Evolutionary conservation across 2,329 filamentous ascomycete genomes (phyloP).

Genomic region (Tolypocladium ophioglossoides): DNA sequence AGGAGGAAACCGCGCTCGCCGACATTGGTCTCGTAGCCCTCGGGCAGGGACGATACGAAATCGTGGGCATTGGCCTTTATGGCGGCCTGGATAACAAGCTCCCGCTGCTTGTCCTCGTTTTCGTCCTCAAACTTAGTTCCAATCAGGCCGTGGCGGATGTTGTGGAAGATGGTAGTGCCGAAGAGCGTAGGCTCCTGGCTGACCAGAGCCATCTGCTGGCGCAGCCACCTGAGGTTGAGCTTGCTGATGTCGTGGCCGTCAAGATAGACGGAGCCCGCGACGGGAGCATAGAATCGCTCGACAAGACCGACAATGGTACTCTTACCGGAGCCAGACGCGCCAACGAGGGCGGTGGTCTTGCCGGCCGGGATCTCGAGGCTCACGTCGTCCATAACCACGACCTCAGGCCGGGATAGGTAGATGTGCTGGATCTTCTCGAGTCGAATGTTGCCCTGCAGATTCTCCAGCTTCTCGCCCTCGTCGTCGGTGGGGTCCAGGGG

Average conservation of each 20-base stretch:
- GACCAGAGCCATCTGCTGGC: constrained; percentile 85
- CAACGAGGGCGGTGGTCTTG: constrained; percentile 87
- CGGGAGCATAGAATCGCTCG: constrained; percentile 88
- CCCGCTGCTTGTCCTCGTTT: constrained; percentile 54
- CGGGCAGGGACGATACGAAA: constrained; percentile 71
- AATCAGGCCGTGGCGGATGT: constrained; percentile 84
- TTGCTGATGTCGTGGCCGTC: constrained; percentile 74
- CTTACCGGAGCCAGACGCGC: constrained; percentile 89
- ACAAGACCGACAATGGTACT: constrained; percentile 88
- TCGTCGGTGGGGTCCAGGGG: constrained; percentile 68
- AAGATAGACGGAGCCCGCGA: constrained; percentile 65
- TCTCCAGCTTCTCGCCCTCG: constrained; percentile 60
- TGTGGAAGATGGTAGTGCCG: constrained; percentile 76
- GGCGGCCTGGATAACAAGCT: constrained; percentile 69
- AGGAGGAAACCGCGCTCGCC: constrained; percentile 88
- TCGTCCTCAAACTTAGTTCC: constrained; percentile 65
- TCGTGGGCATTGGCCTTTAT: constrained; percentile 91
- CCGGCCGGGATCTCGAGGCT: constrained; percentile 73
- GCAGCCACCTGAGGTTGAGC: constrained; percentile 81
- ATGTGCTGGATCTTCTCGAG: constrained; percentile 81
- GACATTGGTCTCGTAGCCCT: constrained; percentile 90
- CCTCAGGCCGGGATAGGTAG: constrained; percentile 86
- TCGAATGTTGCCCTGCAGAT: constrained; percentile 67
- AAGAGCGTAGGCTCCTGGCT: constrained; percentile 91
- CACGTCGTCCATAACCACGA: constrained; percentile 78